A percentile compares a stretch with the other conserved stretches of the same genome.
Conservation (phyloP, 2,329 filamentous ascomycete species). For the Aulographum hederae region DNA sequence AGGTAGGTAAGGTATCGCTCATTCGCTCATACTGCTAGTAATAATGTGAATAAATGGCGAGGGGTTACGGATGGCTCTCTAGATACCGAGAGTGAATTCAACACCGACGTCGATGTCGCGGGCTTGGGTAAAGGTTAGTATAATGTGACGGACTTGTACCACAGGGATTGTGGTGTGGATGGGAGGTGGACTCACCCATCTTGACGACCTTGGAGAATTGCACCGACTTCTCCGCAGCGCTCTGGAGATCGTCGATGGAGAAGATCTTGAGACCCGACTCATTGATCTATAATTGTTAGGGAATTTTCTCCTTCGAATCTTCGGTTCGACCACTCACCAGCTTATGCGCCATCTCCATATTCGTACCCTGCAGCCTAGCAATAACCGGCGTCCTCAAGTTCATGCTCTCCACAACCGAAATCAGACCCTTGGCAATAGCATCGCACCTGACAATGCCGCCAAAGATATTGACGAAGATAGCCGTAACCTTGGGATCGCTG, state of each 20-base stretch:
- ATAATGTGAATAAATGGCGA: no score
- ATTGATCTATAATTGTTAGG: slow-evolving; percentile 62
- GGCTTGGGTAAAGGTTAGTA: slow-evolving; percentile 28
- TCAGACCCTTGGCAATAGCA: slow-evolving; percentile 88
- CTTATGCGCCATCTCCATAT: slow-evolving; percentile 87
- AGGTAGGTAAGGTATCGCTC: no score
- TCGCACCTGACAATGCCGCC: slow-evolving; percentile 97
- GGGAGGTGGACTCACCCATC: slow-evolving; percentile 49
- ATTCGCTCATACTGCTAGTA: no score
- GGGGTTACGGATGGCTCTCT: background rate
- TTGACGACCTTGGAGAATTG: slow-evolving; percentile 99
- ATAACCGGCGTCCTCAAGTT: slow-evolving; percentile 95
- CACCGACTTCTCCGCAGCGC: slow-evolving; percentile 90
- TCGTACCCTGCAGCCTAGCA: slow-evolving; percentile 92
- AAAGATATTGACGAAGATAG: slow-evolving; percentile 99
- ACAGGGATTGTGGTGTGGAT: no score
- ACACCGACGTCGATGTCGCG: slow-evolving; percentile 95
- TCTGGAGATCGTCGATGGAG: slow-evolving; percentile 96
- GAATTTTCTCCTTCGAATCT: slow-evolving; percentile 1
- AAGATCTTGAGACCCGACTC: slow-evolving; percentile 99
- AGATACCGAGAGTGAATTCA: slow-evolving; percentile 54
- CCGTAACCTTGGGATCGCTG: slow-evolving; percentile 91
- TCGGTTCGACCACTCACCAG: slow-evolving; percentile 28
- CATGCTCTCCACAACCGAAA: slow-evolving; percentile 85
- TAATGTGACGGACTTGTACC: slow-evolving; percentile 2